Base-by-base conservation (phyloP, 257 asterid species). In the Echium plantagineum region DNA sequence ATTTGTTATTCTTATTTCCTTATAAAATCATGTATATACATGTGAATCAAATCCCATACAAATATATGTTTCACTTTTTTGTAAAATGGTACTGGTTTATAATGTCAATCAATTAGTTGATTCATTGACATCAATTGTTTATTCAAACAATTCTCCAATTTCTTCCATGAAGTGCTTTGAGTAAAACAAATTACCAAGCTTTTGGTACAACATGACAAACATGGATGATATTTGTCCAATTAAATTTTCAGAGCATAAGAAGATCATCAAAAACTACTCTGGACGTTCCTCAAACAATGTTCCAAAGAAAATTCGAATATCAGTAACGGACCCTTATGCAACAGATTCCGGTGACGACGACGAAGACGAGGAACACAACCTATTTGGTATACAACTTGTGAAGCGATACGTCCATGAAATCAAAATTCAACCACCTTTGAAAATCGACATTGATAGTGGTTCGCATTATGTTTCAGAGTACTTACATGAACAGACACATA, bases 281-380 rank as follows among this genome's bases (percentile, higher is more conserved):
- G 58, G 63, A 58, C 32, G 62, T 7, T 54, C 71, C 0, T 0
- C 21, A 63, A 32, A 57, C 38, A 56, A 15, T 28, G 42, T 59
- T 58, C 66, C 59, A 6, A 63, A 69, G 52, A 59, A 48, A 18
- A 54, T 72, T 6, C 64, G 77, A 52, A 59, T 72, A 58, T 22
- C 64, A 2, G 70, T 72, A 18, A 72, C 73, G 21, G 77, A 72
- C 59, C 63, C 73, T 0, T 66, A 72, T 20, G 77, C 77, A 16
- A 72, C 77, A 1, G 73, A 72, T 56, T 66, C 77, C 2, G 58
- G 65, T 9, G 46, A 69, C 15, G 64, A 69, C 19, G 77, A 72
- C 7, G 73, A 58, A 21, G 73, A 63, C 2, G 66, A 72, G 8
- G 73, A 58, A 21, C 70, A 63, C 2, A 66, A 42, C 46, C 21